Evolutionary conservation across 768 basidiomycete species (phyloP), one percentile per base, ranked within the genome.

Genomic region (Boletus vermiculosoides): DNA sequence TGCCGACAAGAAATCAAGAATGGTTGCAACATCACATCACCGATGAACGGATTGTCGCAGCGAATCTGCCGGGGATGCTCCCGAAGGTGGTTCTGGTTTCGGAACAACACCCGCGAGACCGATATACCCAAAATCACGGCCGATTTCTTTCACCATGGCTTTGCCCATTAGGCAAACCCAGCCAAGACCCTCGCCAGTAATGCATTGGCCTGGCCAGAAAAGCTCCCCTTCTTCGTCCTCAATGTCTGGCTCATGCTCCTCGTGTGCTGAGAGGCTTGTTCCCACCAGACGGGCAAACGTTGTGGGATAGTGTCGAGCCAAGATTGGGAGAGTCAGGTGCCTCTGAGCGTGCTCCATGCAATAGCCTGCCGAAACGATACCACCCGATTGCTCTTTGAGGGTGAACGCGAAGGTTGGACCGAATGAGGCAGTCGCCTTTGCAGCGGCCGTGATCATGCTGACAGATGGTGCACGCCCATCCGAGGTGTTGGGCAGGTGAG

Each of bases 111-210:
- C 88, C 20, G 84, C 81, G 18, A 88, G 71, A 31, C 90, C 88
- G 55, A 74, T 77, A 74, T 92, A 92, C 12, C 86, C 87, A 71
- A 86, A 84, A 34, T 83, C 79, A 65, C 83, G 85, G 59, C 89
- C 88, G 64, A 89, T 87, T 66, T 92, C 90, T 63, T 81, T 84
- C 66, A 92, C 83, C 90, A 92, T 92, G 40, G 89, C 86, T 67
- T 87, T 88, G 63, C 89, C 90, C 83, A 92, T 86, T 30, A 88
- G 76, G 70, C 90, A 92, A n/a, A 91, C 84, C 90, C 90, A 92
- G 22, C 86, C 90, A 31, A 92, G 77, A 48, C 90, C 90, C 69
- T 90, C 87, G 42, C 88, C 88, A 31, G 81, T 87, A 56, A 84
- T 76, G 36, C 81, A 77, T 64, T 89, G 86, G 42, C 85, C 85